Evolutionary conservation across 1,284 basidiomycete genomes (phyloP).

Genomic region (Sporisorium exsertum): DNA sequence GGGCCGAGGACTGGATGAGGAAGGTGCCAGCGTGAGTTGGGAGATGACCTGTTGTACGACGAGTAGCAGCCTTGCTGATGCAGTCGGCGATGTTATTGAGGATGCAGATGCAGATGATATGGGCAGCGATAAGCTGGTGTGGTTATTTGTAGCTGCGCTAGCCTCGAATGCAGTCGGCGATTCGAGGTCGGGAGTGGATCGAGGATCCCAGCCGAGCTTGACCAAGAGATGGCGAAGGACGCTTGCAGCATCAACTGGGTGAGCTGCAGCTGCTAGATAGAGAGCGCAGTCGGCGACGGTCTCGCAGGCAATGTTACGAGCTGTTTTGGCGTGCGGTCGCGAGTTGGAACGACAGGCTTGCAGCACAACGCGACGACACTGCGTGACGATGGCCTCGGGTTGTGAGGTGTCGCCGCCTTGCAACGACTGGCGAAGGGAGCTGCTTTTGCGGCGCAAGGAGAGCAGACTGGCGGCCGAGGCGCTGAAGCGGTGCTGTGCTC

Average conservation of each 20-base stretch:
- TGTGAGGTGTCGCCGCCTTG: conserved; percentile 2
- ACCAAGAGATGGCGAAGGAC: conserved; percentile 28
- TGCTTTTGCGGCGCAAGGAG: conserved; percentile 15
- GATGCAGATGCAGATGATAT: neutral
- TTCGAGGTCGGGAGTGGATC: neutral
- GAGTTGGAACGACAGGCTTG: conserved; percentile 10
- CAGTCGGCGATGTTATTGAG: conserved; percentile 1
- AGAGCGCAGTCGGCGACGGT: conserved; percentile 26
- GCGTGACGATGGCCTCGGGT: conserved; percentile 4
- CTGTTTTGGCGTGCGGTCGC: conserved; percentile 7
- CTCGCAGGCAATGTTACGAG: conserved; percentile 18
- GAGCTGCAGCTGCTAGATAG: conserved; percentile 17
- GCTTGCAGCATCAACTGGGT: conserved; percentile 18
- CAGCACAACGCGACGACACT: conserved; percentile 26
- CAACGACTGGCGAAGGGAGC: conserved; percentile 12
- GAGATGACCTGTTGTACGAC: conserved; percentile 26
- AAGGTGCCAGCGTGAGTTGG: conserved; percentile 28
- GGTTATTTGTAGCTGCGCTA: neutral
- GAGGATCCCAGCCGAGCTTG: conserved; percentile 33
- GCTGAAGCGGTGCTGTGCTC: neutral
- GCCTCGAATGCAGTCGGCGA: neutral
- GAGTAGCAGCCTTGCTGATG: conserved; percentile 12
- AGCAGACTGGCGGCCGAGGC: conserved; percentile 12
- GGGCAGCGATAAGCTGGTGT: neutral
- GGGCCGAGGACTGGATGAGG: conserved; percentile 19